Evolutionary conservation across 306 rosid genomes (phyloP), one percentile per base, ranked within the genome.

Genomic region (Rosa chinensis): DNA sequence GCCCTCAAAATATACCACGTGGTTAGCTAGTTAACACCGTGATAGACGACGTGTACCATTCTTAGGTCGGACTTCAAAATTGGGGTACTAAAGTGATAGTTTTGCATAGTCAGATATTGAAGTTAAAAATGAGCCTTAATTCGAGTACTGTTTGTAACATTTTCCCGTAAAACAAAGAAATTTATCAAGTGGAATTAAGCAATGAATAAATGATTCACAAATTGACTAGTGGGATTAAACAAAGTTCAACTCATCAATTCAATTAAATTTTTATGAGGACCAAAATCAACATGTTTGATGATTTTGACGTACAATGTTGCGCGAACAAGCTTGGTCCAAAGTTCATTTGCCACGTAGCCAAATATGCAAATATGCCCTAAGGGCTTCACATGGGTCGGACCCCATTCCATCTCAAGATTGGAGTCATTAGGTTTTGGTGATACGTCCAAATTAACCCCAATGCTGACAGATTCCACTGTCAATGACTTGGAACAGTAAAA

Each of bases 361-460:
- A 21, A 23, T 25, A 32, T 61, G 66, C 6, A 11, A 61, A 10
- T 23, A 10, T 4, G 1, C n/a, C 69, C 37, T 35, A 18, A 14
- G 59, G 21, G 70, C 42, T 64, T 35, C 69, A 63, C 69, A 32
- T 63, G 68, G 68, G 42, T 62, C 10, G 8, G 68, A 28, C 68
- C 69, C 43, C 13, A 0, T 28, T 5, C 21, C 11, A 16, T 28
- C 5, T 32, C 69, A 63, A 63, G 69, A 63, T 64, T 64, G 21
- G 70, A 64, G n/a, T 35, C 70, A 14, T 35, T 35, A 5, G 70
- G 21, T 35, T 35, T 64, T 35, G 43, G 42, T 63, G 66, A 6
- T 4, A 59, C 16, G 2, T 59, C 37, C 66, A 32, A 23, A 9
- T 28, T 28, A 28, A 10, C 35, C 66, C 13, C 14, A 1, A 11